Percentiles rank a stretch among this genome's conserved stretches.
Conservation (phyloP, 768 basidiomycete species). For the Tephrocybe sp. region DNA sequence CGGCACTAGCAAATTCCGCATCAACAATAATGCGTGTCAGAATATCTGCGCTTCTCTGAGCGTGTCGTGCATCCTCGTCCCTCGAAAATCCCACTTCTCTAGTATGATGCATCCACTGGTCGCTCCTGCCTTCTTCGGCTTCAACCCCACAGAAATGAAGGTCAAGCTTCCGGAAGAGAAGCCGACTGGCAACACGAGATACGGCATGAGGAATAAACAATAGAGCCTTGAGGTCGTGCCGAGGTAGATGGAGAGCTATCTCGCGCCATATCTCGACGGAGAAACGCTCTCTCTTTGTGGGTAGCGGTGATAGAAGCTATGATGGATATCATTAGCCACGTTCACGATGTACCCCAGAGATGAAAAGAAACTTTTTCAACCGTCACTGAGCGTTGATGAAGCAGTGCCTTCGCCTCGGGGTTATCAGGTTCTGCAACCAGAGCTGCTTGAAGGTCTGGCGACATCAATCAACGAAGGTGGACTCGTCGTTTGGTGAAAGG, state of each 20-base stretch:
- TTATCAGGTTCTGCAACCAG: conserved; percentile 64
- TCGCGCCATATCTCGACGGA: conserved; percentile 73
- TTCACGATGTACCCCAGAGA: not conserved
- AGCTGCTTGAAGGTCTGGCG: conserved; percentile 63
- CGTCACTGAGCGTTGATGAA: conserved; percentile 52
- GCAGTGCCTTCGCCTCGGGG: conserved; percentile 60
- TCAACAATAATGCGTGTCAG: conserved; percentile 65
- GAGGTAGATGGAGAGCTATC: conserved; percentile 59
- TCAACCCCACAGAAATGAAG: conserved; percentile 48
- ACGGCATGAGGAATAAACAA: conserved; percentile 63
- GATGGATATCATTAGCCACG: not conserved
- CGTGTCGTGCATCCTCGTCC: conserved; percentile 49
- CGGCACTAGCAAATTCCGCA: conserved; percentile 51
- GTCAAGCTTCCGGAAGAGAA: conserved; percentile 63
- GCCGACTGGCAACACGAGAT: conserved; percentile 65
- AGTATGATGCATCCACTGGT: conserved; percentile 12
- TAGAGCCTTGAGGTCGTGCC: conserved; percentile 61
- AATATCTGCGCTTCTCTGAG: conserved; percentile 68
- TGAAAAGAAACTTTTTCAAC: conserved; percentile 51
- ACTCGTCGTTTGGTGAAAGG: conserved; percentile 3
- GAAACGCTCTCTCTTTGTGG: conserved; percentile 48
- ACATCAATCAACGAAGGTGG: conserved; percentile 6
- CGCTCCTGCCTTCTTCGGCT: conserved; percentile 24
- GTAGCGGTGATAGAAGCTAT: conserved; percentile 40
- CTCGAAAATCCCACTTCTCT: conserved; percentile 16